Evolutionary conservation across 1,284 basidiomycete genomes (phyloP).

Genomic region (Cutaneotrichosporon spelunceum): DNA sequence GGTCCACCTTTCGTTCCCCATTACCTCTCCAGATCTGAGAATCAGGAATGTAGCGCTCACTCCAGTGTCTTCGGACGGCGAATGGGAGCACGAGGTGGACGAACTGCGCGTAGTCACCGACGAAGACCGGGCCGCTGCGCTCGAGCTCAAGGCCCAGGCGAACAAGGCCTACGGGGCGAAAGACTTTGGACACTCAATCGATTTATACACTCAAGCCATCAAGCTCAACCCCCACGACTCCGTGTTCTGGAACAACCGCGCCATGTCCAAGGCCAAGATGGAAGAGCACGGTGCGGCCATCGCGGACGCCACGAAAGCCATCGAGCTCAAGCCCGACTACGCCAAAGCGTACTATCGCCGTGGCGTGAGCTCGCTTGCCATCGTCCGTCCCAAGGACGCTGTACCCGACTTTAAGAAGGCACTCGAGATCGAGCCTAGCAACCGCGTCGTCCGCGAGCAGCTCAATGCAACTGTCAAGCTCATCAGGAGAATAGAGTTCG

Average conservation of each 20-base stretch:
- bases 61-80: slow-evolving; percentile 46
- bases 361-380: slow-evolving; percentile 86
- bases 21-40: background rate
- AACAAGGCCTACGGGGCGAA: slow-evolving; percentile 75
- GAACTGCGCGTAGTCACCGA: slow-evolving; percentile 58
- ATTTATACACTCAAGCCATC: slow-evolving; percentile 72
- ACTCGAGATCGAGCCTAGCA: slow-evolving; percentile 80
- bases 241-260: slow-evolving; percentile 52
- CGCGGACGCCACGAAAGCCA: slow-evolving; percentile 63
- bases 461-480: slow-evolving; percentile 87
- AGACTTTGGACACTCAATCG: slow-evolving; percentile 63
- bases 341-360: slow-evolving; percentile 73
- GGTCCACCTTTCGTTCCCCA: background rate
- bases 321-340: slow-evolving; percentile 83
- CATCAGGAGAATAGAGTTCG: slow-evolving; percentile 69
- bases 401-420: slow-evolving; percentile 84
- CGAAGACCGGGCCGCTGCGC: slow-evolving; percentile 64
- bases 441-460: slow-evolving; percentile 74
- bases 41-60: slow-evolving; percentile 9
- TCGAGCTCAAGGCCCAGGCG: slow-evolving; percentile 71
- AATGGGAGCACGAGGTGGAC: slow-evolving; percentile 46
- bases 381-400: slow-evolving; percentile 77
- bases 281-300: slow-evolving; percentile 54
- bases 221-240: slow-evolving; percentile 64
- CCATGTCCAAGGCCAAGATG: slow-evolving; percentile 55